Percentiles rank a stretch among this genome's conserved stretches.
Evolutionary conservation across 805 yeast species (phyloP).

Genomic region (Starmerella floris): DNA sequence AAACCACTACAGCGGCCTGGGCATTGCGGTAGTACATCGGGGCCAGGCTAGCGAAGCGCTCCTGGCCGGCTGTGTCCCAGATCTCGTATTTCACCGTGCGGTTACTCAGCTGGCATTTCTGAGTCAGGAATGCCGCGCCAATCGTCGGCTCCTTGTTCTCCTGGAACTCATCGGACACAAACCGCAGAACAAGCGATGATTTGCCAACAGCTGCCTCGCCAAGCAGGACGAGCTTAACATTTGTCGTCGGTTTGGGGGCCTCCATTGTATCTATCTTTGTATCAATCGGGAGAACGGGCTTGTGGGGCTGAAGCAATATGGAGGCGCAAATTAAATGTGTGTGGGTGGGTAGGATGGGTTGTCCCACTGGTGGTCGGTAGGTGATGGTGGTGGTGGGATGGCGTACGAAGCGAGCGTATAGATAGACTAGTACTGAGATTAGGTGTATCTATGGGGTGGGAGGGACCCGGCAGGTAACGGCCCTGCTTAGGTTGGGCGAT

Average conservation of each 20-base stretch:
- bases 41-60: constrained; percentile 86
- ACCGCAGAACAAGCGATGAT: constrained; percentile 79
- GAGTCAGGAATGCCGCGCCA: constrained; percentile 95
- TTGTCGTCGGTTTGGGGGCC: constrained; percentile 38
- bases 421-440: too few species aligned
- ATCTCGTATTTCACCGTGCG: constrained; percentile 56
- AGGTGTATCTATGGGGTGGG: too few species aligned
- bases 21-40: constrained; percentile 97
- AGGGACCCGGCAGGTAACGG: too few species aligned
- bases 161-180: constrained; percentile 89
- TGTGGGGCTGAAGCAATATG: neutral
- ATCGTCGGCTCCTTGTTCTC: constrained; percentile 96
- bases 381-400: neutral
- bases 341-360: neutral
- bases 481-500: too few species aligned
- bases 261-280: constrained; percentile 11
- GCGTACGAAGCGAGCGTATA: too few species aligned
- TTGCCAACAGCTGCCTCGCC: constrained; percentile 99
- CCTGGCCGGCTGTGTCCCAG: constrained; percentile 94
- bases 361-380: neutral
- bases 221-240: constrained; percentile 77
- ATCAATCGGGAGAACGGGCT: neutral
- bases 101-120: constrained; percentile 75
- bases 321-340: neutral
- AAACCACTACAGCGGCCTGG: constrained; percentile 90